phyloP scores from a whole-genome alignment of 768 basidiomycete species.

The Amanita molliuscula region DNA sequence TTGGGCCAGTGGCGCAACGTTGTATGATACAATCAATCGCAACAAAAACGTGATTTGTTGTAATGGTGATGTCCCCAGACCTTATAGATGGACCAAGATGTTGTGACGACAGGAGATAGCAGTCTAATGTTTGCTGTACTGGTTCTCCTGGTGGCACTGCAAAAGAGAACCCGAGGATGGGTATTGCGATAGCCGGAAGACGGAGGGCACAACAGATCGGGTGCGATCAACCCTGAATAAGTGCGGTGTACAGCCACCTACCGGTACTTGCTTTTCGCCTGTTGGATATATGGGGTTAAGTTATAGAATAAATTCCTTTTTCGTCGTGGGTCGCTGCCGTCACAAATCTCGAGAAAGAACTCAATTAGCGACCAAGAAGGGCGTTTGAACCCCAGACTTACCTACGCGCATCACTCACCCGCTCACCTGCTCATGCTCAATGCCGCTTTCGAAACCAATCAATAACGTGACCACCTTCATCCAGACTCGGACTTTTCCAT shows the following conservation, averaged over 20 bases:
- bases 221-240: neutral
- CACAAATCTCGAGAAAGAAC: neutral
- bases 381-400: neutral
- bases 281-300: constrained; percentile 6
- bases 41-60: neutral
- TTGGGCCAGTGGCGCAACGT: too few relatives aligned
- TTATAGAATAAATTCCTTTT: neutral
- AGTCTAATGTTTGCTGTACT: neutral
- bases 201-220: neutral
- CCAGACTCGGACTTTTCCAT: too few relatives aligned
- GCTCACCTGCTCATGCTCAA: too few relatives aligned
- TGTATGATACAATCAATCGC: too few relatives aligned
- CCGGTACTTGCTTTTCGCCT: constrained; percentile 6
- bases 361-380: neutral
- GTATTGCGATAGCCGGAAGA: neutral
- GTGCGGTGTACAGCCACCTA: constrained; percentile 3
- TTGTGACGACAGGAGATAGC: neutral
- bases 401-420: neutral
- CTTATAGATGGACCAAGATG: neutral
- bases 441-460: too few relatives aligned
- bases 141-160: neutral
- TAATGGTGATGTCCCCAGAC: neutral
- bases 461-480: too few relatives aligned
- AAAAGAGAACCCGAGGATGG: neutral
- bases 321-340: constrained; percentile 6